Percentiles rank a stretch among this genome's conserved stretches.
Evolutionary conservation across 495 filamentous ascomycete species (phyloP).

Genomic region (Filosporella fistucella): DNA sequence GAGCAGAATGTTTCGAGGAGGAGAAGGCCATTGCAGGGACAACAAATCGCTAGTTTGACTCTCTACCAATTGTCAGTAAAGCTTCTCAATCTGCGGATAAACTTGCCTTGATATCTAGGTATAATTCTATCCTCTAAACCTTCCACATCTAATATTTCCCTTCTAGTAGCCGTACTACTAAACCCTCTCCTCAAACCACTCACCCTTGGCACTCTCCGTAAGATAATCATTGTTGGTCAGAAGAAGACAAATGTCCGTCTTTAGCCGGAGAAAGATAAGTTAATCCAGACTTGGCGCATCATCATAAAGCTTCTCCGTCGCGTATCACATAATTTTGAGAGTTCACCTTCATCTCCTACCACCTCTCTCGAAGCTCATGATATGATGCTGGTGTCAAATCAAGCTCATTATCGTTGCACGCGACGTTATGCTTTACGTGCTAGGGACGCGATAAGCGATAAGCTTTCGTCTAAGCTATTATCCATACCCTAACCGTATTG

Average conservation of each 20-base stretch:
- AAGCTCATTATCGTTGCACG: constrained; percentile 17
- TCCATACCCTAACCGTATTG: not conserved
- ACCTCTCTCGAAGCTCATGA: no score
- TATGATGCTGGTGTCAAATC: constrained; percentile 12
- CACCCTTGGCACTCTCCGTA: no score
- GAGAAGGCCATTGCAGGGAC: constrained; percentile 81
- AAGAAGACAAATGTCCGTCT: no score
- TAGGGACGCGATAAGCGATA: constrained; percentile 7
- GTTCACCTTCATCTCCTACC: no score
- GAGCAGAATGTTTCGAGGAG: constrained; percentile 84
- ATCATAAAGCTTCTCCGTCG: no score
- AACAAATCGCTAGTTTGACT: constrained; percentile 46
- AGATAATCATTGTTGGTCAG: no score
- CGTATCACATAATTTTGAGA: no score
- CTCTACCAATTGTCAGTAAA: constrained; percentile 16
- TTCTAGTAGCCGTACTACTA: constrained; percentile 12
- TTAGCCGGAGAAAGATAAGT: no score
- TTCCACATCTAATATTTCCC: constrained; percentile 21
- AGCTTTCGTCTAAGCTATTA: not conserved
- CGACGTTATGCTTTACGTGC: not conserved
- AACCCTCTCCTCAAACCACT: constrained; percentile 15
- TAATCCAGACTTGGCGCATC: no score
- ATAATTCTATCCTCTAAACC: constrained; percentile 22
- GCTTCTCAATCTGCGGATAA: not conserved
- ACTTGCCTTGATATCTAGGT: constrained; percentile 22